A percentile compares a stretch with the other conserved stretches of the same genome.
Conservation (phyloP, 2,329 filamentous ascomycete species). For the Ilyonectria destructans region DNA sequence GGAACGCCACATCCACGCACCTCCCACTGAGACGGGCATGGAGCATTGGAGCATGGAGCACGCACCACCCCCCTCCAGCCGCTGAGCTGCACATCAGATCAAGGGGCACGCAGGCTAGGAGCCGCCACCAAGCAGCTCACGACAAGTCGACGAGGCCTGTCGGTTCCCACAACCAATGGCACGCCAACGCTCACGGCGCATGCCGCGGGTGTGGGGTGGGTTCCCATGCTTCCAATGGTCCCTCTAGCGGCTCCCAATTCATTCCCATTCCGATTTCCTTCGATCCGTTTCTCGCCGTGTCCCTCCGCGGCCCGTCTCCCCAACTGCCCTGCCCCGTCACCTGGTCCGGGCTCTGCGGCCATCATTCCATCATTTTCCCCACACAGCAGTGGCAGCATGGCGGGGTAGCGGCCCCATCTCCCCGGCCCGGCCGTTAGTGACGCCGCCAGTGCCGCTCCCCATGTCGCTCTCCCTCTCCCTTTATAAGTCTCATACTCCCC, state of each 20-base stretch:
- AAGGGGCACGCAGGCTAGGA: conserved; percentile 8
- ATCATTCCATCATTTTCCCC: conserved; percentile 36
- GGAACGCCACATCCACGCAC: neutral
- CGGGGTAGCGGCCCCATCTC: conserved; percentile 47
- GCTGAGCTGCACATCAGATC: conserved; percentile 13
- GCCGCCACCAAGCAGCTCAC: conserved; percentile 24
- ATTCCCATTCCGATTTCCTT: neutral
- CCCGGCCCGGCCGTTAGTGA: conserved; percentile 43
- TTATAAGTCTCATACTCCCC: conserved; percentile 4
- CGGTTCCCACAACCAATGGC: conserved; percentile 21
- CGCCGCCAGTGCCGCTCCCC: conserved; percentile 32
- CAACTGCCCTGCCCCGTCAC: conserved; percentile 31
- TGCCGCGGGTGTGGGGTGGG: conserved; percentile 22
- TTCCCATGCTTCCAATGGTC: conserved; percentile 13
- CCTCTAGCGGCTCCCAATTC: conserved; percentile 5
- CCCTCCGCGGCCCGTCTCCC: conserved; percentile 12
- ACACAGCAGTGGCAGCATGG: conserved; percentile 44
- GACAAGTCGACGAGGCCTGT: conserved; percentile 19
- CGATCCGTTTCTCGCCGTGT: neutral
- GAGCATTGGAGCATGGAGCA: too few species aligned
- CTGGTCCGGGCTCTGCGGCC: conserved; percentile 26
- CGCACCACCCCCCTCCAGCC: neutral
- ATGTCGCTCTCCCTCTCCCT: conserved; percentile 26
- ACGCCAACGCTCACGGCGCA: conserved; percentile 14
- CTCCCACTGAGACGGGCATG: neutral